Conservation (phyloP, 331 rosid species). For the Acacia concinna region DNA sequence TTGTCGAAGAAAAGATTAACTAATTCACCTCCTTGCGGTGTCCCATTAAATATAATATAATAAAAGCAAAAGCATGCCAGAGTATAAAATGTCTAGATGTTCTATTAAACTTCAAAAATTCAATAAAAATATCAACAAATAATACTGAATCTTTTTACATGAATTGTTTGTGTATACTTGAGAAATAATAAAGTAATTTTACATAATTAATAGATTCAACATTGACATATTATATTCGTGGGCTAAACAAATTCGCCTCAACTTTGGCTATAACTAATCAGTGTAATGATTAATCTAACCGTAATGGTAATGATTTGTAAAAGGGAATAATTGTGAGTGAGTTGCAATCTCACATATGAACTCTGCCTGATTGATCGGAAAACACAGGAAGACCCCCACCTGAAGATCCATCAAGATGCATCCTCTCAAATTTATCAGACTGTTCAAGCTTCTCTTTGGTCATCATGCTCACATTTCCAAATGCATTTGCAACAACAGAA, state of each 20-base stretch:
- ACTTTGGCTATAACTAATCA: slow-evolving; percentile 25
- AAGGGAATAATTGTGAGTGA: slow-evolving; percentile 1
- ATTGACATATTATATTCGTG: slow-evolving; percentile 2
- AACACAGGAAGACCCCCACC: slow-evolving; percentile 49
- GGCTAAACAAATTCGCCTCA: slow-evolving; percentile 24
- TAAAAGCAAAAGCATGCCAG: not conserved
- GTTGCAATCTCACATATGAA: slow-evolving; percentile 34
- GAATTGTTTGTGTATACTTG: not conserved
- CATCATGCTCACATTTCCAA: slow-evolving; percentile 63
- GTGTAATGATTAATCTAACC: slow-evolving; percentile 22
- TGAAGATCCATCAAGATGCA: slow-evolving; percentile 53
- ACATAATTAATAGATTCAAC: slow-evolving; percentile 28
- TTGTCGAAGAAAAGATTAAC: too few species aligned
- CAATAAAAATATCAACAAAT: not conserved
- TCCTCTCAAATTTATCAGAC: slow-evolving; percentile 56
- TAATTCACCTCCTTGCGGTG: too few species aligned
- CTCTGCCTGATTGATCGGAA: slow-evolving; percentile 53
- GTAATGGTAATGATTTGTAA: slow-evolving; percentile 6
- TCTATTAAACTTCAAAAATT: not conserved
- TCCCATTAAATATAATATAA: not conserved
- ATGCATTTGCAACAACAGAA: slow-evolving; percentile 66
- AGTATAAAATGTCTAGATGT: not conserved
- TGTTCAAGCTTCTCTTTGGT: slow-evolving; percentile 78
- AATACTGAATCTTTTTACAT: not conserved
- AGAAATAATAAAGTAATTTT: slow-evolving; percentile 18